Conservation (phyloP, 352 stramenopile genomes). For the Phytophthora meadii region DNA sequence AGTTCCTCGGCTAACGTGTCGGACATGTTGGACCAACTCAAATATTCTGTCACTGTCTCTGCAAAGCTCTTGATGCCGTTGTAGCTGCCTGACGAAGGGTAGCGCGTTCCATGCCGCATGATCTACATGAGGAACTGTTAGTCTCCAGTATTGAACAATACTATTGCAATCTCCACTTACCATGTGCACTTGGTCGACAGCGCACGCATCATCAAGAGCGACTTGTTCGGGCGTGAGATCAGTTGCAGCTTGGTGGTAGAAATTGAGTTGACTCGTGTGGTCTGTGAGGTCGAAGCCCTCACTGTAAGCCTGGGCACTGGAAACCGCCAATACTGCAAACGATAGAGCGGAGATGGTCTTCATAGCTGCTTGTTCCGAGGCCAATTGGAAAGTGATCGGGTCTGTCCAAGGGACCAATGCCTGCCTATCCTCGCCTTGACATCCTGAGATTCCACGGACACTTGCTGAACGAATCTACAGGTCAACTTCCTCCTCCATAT, state of each 20-base stretch:
- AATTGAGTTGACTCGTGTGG: conserved; percentile 68
- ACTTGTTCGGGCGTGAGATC: conserved; percentile 46
- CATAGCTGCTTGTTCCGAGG: conserved; percentile 26
- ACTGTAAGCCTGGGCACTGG: conserved; percentile 35
- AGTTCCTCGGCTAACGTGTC: conserved; percentile 42
- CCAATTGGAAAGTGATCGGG: conserved; percentile 33
- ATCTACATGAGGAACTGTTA: conserved; percentile 11
- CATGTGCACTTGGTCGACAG: conserved; percentile 61
- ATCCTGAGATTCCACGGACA: conserved; percentile 16
- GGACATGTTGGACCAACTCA: conserved; percentile 40
- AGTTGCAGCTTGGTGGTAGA: conserved; percentile 58
- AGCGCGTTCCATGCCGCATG: conserved; percentile 65
- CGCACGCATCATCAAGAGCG: conserved; percentile 45
- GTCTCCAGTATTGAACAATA: neutral
- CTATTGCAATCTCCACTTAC: conserved; percentile 2
- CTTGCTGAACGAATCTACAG: conserved; percentile 20
- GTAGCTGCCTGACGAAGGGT: conserved; percentile 62
- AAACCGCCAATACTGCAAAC: conserved; percentile 3
- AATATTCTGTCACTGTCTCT: conserved; percentile 35
- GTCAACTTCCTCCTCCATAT: conserved; percentile 4
- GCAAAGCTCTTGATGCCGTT: conserved; percentile 41
- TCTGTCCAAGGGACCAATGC: neutral
- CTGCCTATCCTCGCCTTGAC: conserved; percentile 6
- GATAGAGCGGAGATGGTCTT: conserved; percentile 33
- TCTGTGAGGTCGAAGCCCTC: conserved; percentile 60